These are phyloP conservation scores for Biscogniauxia marginata DNA, from an alignment of 2,329 filamentous ascomycete species.

Conservation along the genomic window DNA sequence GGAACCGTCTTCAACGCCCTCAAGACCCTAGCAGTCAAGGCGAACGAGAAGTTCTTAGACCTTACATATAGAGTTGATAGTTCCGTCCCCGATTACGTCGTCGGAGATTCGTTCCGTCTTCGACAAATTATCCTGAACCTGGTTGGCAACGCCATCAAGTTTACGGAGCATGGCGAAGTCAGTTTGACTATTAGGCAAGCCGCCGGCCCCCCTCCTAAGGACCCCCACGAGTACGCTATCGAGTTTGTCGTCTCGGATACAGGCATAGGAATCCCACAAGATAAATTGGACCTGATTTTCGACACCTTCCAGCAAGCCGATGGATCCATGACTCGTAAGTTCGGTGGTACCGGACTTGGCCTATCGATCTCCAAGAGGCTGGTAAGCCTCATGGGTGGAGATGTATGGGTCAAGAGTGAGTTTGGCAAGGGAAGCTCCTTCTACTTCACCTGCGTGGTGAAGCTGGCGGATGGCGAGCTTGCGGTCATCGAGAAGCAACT, in stretches of 20 bases:
- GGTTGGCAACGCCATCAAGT: slow-evolving; percentile 98
- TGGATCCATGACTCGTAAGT: slow-evolving; percentile 92
- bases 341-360: slow-evolving; percentile 90
- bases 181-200: slow-evolving; percentile 81
- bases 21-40: slow-evolving; percentile 95
- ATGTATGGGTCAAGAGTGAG: slow-evolving; percentile 92
- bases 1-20: slow-evolving; percentile 96
- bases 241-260: slow-evolving; percentile 96
- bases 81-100: slow-evolving; percentile 89
- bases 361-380: slow-evolving; percentile 93
- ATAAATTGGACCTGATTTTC: slow-evolving; percentile 96
- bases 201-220: slow-evolving; percentile 63
- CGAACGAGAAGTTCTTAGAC: slow-evolving; percentile 91
- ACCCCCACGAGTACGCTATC: slow-evolving; percentile 80
- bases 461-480: slow-evolving; percentile 76
- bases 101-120: slow-evolving; percentile 94
- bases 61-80: slow-evolving; percentile 92
- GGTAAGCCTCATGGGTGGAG: slow-evolving; percentile 93
- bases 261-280: slow-evolving; percentile 91
- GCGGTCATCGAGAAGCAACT: slow-evolving; percentile 78
- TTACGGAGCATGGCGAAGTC: slow-evolving; percentile 95
- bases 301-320: slow-evolving; percentile 99
- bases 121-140: slow-evolving; percentile 96
- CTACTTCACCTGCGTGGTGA: slow-evolving; percentile 93
- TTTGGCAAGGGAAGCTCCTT: slow-evolving; percentile 91